Evolutionary conservation across 805 yeast genomes (phyloP).

Genomic region (Suhomyces xylopsoci): DNA sequence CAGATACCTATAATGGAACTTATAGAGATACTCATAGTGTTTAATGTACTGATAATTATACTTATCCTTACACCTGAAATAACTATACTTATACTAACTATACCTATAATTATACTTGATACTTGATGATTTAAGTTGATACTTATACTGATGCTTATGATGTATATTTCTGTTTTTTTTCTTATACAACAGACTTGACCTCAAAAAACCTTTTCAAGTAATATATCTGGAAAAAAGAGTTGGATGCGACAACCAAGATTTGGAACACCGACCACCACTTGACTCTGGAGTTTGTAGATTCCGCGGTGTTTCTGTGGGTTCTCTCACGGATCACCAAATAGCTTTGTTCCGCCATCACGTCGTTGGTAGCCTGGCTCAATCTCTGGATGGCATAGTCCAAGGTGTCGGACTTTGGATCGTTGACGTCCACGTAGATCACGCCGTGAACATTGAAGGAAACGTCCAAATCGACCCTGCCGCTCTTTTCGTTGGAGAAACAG

Average conservation of each 20-base stretch:
- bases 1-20: too few species aligned
- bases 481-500: conserved; percentile 88
- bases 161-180: not conserved
- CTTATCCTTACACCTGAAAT: too few species aligned
- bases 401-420: conserved; percentile 70
- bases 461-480: conserved; percentile 72
- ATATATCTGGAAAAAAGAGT: conserved; percentile 89
- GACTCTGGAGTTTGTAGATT: conserved; percentile 92
- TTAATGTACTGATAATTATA: too few species aligned
- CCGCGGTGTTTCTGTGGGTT: conserved; percentile 97
- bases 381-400: conserved; percentile 81
- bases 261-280: conserved; percentile 98
- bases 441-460: conserved; percentile 96
- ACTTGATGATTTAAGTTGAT: too few species aligned
- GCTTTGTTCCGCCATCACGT: conserved; percentile 87
- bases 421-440: conserved; percentile 77
- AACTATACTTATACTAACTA: too few species aligned
- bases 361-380: conserved; percentile 71
- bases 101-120: too few species aligned
- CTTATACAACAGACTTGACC: conserved; percentile 81
- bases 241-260: conserved; percentile 76
- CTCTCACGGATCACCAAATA: conserved; percentile 95
- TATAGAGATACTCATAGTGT: too few species aligned
- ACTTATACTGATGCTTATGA: too few species aligned
- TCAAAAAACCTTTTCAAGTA: conserved; percentile 94